Percentiles rank a stretch among this genome's conserved stretches.
Evolutionary conservation across 441 rosid genomes (phyloP).

Genomic region (Cnidoscolus chayamansa): DNA sequence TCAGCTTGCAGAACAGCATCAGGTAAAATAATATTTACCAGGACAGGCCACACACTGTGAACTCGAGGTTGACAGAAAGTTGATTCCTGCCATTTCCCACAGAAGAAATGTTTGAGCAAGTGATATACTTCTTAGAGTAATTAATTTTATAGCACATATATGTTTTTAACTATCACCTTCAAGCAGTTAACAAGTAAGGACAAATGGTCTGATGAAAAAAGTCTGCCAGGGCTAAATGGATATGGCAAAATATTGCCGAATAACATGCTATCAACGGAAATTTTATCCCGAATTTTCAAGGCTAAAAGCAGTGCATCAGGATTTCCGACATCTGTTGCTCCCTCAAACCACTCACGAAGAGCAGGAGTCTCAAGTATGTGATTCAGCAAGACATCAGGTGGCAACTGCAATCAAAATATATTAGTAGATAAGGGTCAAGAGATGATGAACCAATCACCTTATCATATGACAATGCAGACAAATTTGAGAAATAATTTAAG

Average conservation of each 20-base stretch:
- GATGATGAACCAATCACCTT: neutral
- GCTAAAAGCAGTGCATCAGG: constrained; percentile 94
- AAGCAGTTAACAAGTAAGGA: constrained; percentile 60
- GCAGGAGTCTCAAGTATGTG: constrained; percentile 71
- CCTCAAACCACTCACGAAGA: constrained; percentile 67
- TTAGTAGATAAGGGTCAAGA: constrained; percentile 1
- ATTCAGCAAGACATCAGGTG: constrained; percentile 53
- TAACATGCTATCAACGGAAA: constrained; percentile 40
- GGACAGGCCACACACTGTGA: constrained; percentile 64
- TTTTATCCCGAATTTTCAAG: constrained; percentile 61
- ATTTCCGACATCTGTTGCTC: constrained; percentile 67
- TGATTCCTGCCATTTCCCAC: constrained; percentile 64
- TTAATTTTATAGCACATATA: neutral
- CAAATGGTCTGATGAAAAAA: constrained; percentile 72
- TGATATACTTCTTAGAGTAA: neutral
- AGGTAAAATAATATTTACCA: constrained; percentile 73
- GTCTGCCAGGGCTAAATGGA: constrained; percentile 59
- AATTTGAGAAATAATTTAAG: neutral
- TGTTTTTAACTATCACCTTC: constrained; percentile 49
- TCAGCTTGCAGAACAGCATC: constrained; percentile 60
- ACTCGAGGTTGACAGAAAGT: constrained; percentile 96
- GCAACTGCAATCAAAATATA: constrained; percentile 51
- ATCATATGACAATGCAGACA: neutral
- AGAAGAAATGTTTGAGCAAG: constrained; percentile 17
- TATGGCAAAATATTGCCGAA: constrained; percentile 69